Conservation (phyloP, 192 early-diverging fungal genomes). For the Backusella circina region DNA sequence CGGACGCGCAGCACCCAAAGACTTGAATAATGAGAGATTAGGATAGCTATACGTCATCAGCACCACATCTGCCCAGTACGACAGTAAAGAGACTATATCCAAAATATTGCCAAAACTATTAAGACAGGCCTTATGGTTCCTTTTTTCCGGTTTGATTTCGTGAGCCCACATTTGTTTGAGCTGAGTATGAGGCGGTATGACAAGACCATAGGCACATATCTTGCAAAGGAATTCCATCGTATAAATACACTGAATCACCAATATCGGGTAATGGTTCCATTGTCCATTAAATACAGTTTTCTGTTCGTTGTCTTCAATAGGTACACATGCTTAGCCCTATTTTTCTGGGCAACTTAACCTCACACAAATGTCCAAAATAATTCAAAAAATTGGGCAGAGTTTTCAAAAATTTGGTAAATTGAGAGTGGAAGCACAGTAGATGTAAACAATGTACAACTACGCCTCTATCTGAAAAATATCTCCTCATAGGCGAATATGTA, state of each 20-base stretch:
- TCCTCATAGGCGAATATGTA: no score
- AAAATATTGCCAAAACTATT: constrained; percentile 39
- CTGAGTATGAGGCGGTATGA: constrained; percentile 15
- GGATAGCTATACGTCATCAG: constrained; percentile 39
- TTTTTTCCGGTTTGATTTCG: not conserved
- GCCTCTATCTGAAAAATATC: no score
- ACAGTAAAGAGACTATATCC: constrained; percentile 43
- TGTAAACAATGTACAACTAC: no score
- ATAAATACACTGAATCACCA: constrained; percentile 41
- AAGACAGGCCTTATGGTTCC: constrained; percentile 39
- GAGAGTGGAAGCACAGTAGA: no score
- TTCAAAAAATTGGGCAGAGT: no score
- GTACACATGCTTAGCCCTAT: constrained; percentile 37
- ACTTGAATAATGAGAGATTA: constrained; percentile 46
- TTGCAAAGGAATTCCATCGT: constrained; percentile 38
- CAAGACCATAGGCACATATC: constrained; percentile 41
- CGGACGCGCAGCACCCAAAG: constrained; percentile 43
- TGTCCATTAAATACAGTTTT: constrained; percentile 41
- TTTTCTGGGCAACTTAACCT: no score
- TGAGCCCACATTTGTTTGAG: not conserved
- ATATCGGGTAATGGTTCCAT: constrained; percentile 38
- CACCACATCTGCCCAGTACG: constrained; percentile 51
- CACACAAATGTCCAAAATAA: no score
- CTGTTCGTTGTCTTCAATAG: constrained; percentile 19
- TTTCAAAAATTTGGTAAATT: no score